Percentiles rank a stretch among this genome's conserved stretches.
These are phyloP conservation scores for Pichia sp. DNA, from an alignment of 1,139 yeast genomes.

Conservation along the genomic window DNA sequence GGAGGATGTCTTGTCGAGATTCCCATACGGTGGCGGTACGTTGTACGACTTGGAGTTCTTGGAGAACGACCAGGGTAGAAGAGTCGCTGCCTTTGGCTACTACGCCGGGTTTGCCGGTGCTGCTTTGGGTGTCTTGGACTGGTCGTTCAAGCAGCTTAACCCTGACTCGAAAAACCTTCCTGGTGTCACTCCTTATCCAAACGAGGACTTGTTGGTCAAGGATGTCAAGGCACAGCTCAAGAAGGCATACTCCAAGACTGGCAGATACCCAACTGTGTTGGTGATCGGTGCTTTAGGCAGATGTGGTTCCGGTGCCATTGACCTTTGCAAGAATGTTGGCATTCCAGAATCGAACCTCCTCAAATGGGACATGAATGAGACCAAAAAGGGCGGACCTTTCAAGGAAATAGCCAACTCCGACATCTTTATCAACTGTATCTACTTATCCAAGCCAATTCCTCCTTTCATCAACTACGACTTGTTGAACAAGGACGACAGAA, in stretches of 20 bases:
- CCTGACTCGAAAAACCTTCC: constrained; percentile 60
- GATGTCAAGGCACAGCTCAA: constrained; percentile 63
- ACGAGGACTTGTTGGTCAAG: constrained; percentile 65
- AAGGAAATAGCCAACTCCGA: constrained; percentile 83
- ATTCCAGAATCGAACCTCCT: constrained; percentile 76
- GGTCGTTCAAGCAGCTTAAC: constrained; percentile 86
- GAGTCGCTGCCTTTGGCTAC: constrained; percentile 98
- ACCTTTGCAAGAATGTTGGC: constrained; percentile 75
- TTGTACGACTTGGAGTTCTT: constrained; percentile 91
- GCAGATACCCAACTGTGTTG: constrained; percentile 69
- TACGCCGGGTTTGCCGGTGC: constrained; percentile 99
- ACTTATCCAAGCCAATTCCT: constrained; percentile 86
- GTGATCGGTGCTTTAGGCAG: constrained; percentile 97
- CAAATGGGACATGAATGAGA: constrained; percentile 97
- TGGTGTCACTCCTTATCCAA: constrained; percentile 76
- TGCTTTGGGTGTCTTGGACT: constrained; percentile 87
- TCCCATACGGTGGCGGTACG: constrained; percentile 86
- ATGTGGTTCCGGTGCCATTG: constrained; percentile 98
- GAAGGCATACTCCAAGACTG: constrained; percentile 60
- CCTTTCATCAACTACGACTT: constrained; percentile 75
- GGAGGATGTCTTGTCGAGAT: constrained; percentile 83
- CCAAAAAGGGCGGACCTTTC: constrained; percentile 96
- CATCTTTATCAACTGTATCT: constrained; percentile 91
- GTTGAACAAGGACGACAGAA: constrained; percentile 63
- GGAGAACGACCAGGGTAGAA: constrained; percentile 90